These are phyloP conservation scores for Rhizophagus sp. DNA, from an alignment of 192 early-diverging fungal species.

Conservation along the genomic window DNA sequence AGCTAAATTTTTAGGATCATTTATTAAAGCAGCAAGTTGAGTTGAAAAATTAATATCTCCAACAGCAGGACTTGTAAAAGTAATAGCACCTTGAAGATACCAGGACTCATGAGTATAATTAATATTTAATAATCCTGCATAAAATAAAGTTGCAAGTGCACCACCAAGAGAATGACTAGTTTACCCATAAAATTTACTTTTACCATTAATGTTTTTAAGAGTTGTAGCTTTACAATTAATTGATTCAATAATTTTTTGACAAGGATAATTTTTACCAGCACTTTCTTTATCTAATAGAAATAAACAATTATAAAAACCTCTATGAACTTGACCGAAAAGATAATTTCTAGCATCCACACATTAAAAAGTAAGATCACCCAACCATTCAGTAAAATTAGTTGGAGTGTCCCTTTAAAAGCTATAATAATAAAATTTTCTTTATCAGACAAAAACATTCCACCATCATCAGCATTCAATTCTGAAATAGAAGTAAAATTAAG, in stretches of 20 bases:
- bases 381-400: conserved; percentile 41
- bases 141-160: conserved; percentile 36
- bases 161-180: conserved; percentile 45
- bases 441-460: conserved; percentile 40
- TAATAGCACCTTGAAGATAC: too few species aligned
- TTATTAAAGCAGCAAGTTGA: too few species aligned
- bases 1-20: conserved; percentile 5
- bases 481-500: conserved; percentile 28
- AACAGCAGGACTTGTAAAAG: too few species aligned
- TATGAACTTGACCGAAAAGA: conserved; percentile 39
- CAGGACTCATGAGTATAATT: too few species aligned
- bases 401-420: conserved; percentile 42
- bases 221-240: neutral
- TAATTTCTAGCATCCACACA: conserved; percentile 37
- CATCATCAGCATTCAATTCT: conserved; percentile 36
- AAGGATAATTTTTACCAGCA: neutral
- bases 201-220: neutral
- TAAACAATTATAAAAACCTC: conserved; percentile 43
- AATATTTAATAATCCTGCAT: conserved; percentile 27
- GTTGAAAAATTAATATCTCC: too few species aligned
- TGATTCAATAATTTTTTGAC: neutral
- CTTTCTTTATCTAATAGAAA: conserved; percentile 3
- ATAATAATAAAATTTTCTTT: conserved; percentile 39
- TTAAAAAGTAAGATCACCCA: conserved; percentile 38
- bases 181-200: conserved; percentile 42